These are phyloP conservation scores for Syzygium syzygioides DNA, from an alignment of 441 rosid species.

Conservation along the genomic window DNA sequence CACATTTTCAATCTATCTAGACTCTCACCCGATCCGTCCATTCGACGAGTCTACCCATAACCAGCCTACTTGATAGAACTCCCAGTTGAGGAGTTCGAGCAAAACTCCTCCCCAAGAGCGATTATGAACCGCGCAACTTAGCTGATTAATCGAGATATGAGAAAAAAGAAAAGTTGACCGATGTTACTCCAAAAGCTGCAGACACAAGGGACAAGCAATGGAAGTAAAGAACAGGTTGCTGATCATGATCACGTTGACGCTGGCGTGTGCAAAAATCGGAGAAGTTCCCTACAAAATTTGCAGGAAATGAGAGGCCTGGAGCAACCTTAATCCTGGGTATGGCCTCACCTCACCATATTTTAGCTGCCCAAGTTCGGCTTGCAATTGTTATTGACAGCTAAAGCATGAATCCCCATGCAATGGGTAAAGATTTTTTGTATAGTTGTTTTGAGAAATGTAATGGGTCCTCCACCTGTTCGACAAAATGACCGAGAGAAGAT, in stretches of 20 bases:
- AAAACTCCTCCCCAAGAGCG: background rate
- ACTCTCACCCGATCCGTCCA: no score
- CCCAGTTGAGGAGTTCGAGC: background rate
- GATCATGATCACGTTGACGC: background rate
- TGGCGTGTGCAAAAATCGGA: background rate
- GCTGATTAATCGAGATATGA: background rate
- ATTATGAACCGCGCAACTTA: background rate
- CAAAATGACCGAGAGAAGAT: constrained; percentile 15
- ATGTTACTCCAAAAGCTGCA: background rate
- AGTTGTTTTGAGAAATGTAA: background rate
- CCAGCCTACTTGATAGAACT: background rate
- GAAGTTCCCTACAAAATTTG: background rate
- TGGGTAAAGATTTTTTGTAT: accelerated
- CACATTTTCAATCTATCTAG: no score
- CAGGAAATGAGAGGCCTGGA: background rate
- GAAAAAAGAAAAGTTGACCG: background rate
- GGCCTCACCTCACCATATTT: background rate
- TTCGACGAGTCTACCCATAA: no score
- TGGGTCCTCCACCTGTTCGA: constrained; percentile 11
- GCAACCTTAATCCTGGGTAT: background rate
- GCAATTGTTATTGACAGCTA: background rate
- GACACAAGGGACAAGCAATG: background rate
- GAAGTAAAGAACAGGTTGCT: background rate
- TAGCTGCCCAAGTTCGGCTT: background rate
- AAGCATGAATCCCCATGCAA: background rate